A percentile compares a stretch with the other conserved stretches of the same genome.
Conservation (phyloP, 345 rosid species). For the Murraya paniculata region DNA sequence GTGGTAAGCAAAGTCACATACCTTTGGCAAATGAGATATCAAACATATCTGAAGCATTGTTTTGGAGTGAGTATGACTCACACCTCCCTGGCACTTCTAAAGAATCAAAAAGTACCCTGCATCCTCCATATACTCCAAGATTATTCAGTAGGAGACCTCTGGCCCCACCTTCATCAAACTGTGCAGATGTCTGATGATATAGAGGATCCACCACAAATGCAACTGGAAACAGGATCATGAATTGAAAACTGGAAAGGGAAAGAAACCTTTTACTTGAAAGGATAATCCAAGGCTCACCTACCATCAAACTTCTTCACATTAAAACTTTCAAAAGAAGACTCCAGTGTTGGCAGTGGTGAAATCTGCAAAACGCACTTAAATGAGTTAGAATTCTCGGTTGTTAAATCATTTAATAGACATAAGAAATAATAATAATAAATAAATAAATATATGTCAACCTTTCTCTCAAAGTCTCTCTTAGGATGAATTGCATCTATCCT, state of each 20-base stretch:
- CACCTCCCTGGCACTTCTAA: constrained; percentile 81
- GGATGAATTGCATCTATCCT: constrained; percentile 44
- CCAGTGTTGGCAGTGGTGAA: constrained; percentile 76
- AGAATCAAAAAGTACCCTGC: constrained; percentile 89
- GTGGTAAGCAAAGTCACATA: constrained; percentile 20
- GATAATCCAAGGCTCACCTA: constrained; percentile 21
- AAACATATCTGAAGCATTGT: constrained; percentile 40
- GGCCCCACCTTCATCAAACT: constrained; percentile 98
- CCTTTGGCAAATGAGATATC: constrained; percentile 82
- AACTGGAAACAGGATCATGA: constrained; percentile 31
- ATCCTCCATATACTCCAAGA: constrained; percentile 85
- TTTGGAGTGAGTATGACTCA: constrained; percentile 37
- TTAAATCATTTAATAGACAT: not conserved
- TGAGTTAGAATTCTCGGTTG: not conserved
- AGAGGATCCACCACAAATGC: constrained; percentile 95
- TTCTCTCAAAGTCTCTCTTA: constrained; percentile 63
- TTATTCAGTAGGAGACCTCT: constrained; percentile 86
- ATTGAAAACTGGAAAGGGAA: not conserved
- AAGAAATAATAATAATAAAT: not conserved
- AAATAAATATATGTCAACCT: constrained; percentile 40
- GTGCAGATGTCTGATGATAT: constrained; percentile 96
- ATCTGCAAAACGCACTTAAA: constrained; percentile 43
- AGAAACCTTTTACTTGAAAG: constrained; percentile 5
- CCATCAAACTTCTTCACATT: constrained; percentile 88
- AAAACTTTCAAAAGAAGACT: constrained; percentile 77